These are phyloP conservation scores for Zygoascus sp. DNA, from an alignment of 1,139 yeast genomes.

Conservation along the genomic window DNA sequence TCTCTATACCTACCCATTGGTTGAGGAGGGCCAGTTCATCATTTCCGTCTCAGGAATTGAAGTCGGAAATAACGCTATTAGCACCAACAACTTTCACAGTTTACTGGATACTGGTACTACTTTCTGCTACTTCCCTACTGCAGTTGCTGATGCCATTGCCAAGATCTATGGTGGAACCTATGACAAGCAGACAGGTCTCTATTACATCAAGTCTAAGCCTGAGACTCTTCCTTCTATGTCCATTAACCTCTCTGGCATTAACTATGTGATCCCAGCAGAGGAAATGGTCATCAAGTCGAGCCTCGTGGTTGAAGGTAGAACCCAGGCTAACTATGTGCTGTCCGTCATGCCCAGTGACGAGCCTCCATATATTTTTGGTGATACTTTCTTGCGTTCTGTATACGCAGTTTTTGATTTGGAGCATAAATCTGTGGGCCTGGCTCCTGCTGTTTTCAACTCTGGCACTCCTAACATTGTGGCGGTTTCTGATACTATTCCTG, in stretches of 20 bases:
- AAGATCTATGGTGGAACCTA: constrained; percentile 23
- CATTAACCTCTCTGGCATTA: constrained; percentile 30
- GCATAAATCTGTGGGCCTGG: constrained; percentile 58
- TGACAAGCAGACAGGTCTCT: constrained; percentile 23
- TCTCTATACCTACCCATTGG: constrained; percentile 32
- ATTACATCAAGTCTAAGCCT: constrained; percentile 20
- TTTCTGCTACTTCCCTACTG: constrained; percentile 48
- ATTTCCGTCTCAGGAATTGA: constrained; percentile 18
- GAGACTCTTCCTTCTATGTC: constrained; percentile 33
- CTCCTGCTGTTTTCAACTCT: constrained; percentile 44
- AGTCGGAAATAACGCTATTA: constrained; percentile 14
- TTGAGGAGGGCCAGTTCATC: constrained; percentile 18
- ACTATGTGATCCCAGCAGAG: constrained; percentile 26
- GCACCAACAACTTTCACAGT: constrained; percentile 8
- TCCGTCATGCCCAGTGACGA: constrained; percentile 28
- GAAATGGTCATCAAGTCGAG: constrained; percentile 28
- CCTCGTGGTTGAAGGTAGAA: constrained; percentile 22
- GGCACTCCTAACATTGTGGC: constrained; percentile 18
- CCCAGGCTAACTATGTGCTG: constrained; percentile 23
- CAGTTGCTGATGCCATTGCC: constrained; percentile 24
- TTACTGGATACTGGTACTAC: constrained; percentile 71
- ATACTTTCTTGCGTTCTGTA: constrained; percentile 67
- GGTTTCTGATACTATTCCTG: constrained; percentile 19
- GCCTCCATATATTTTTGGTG: constrained; percentile 51
- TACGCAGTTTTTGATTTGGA: constrained; percentile 79